These are phyloP conservation scores for Galerina marginata DNA, from an alignment of 768 basidiomycete genomes.

Conservation along the genomic window DNA sequence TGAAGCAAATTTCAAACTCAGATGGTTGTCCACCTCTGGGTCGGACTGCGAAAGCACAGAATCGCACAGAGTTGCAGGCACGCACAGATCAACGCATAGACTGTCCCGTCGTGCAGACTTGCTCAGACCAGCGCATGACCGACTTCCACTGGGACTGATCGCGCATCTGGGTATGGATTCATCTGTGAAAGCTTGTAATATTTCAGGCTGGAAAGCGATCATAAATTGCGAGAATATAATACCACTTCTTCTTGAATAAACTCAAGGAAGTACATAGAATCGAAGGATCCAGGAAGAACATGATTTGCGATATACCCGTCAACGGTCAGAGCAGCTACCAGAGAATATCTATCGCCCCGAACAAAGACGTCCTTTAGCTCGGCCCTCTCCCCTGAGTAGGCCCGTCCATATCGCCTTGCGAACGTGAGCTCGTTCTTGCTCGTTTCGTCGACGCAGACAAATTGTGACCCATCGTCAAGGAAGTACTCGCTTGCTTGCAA, in stretches of 20 bases:
- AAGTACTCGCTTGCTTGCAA: conserved; percentile 12
- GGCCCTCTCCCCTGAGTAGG: conserved; percentile 25
- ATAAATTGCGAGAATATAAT: neutral
- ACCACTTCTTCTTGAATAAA: conserved; percentile 37
- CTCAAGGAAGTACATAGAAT: conserved; percentile 29
- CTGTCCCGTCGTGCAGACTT: too few relatives aligned
- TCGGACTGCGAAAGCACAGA: too few relatives aligned
- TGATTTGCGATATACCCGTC: conserved; percentile 34
- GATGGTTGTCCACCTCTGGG: too few relatives aligned
- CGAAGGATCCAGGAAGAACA: conserved; percentile 31
- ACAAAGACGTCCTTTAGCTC: conserved; percentile 27
- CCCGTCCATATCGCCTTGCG: conserved; percentile 28
- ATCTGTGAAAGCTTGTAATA: conserved; percentile 26
- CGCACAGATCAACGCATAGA: too few relatives aligned
- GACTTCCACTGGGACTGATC: too few relatives aligned
- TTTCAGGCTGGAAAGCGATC: neutral
- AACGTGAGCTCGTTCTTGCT: conserved; percentile 33
- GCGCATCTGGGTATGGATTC: conserved; percentile 29
- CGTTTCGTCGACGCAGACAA: conserved; percentile 33
- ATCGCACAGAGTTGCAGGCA: too few relatives aligned
- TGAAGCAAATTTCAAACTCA: too few relatives aligned
- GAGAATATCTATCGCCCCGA: conserved; percentile 28
- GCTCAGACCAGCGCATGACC: too few relatives aligned
- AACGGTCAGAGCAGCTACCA: conserved; percentile 34
- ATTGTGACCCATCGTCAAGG: conserved; percentile 15